Evolutionary conservation across 169 alveolate genomes (phyloP), one percentile per base, ranked within the genome.

Genomic region (Toxoplasma gondii): DNA sequence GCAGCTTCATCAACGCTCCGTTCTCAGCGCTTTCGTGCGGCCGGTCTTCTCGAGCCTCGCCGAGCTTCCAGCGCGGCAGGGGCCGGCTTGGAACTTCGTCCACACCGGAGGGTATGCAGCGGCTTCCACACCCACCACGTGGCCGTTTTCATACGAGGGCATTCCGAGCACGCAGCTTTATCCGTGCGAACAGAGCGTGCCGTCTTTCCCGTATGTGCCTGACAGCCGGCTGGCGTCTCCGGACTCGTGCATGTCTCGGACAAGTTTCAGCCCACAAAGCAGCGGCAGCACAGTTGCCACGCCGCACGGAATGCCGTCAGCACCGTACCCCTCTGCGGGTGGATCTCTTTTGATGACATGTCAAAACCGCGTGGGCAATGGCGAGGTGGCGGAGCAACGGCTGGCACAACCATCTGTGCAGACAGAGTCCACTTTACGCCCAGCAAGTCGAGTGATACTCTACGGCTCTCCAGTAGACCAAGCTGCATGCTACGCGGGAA

Each of bases 161-260:
- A 22, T 64, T 64, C 74, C 74, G 22, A 31, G 74, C 34, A 64
- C 34, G 34, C 24, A 16, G 74, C 4, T 64, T 1, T 64, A 64
- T 27, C 74, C 34, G 74, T 64, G 74, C 74, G 74, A 64, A 27
- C 74, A 64, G n/a, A 64, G 74, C 74, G 7, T 64, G 74, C 29
- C 74, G 74, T 64, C 74, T 27, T 64, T 64, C 74, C 74, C 74
- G 74, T 64, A 64, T 27, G 74, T 64, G 74, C 74, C 74, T 7
- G 74, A 64, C 74, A 64, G 74, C 74, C 74, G 74, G 74, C n/a
- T 64, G 74, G 74, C n/a, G 7, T 64, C 74, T 64, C 74, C 74
- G 22, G 74, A 64, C n/a, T 64, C 74, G 74, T 64, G 74, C 74
- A 64, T 64, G 74, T 64, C 74, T 16, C 9, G 74, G 24, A 64